These are phyloP conservation scores for Phaeomoniella chlamydospora DNA, from an alignment of 2,329 filamentous ascomycete species.

Conservation along the genomic window DNA sequence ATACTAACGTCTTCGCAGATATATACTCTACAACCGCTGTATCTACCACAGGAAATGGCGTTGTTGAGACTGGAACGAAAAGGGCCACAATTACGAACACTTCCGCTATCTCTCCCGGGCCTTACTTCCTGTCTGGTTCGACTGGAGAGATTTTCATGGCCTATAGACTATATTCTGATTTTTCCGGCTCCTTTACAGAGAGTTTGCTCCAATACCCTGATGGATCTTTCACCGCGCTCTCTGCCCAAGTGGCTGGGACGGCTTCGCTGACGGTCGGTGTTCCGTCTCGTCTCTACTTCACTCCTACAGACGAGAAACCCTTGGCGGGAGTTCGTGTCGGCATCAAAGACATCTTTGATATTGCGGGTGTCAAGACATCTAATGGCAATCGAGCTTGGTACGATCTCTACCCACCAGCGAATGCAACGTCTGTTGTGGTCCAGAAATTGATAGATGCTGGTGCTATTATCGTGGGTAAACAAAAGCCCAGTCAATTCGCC, in stretches of 20 bases:
- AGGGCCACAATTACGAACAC: neutral
- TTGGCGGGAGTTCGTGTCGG: conserved; percentile 46
- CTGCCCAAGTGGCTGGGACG: conserved; percentile 23
- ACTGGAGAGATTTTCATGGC: conserved; percentile 2
- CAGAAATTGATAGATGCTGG: conserved; percentile 45
- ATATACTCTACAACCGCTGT: no score
- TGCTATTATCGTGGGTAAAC: conserved; percentile 28
- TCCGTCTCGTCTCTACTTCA: conserved; percentile 46
- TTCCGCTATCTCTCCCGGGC: conserved; percentile 2
- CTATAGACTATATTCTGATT: conserved; percentile 6
- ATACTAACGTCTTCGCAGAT: no score
- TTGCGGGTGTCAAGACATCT: conserved; percentile 41
- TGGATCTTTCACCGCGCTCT: conserved; percentile 27
- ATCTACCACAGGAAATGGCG: no score
- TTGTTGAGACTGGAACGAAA: neutral
- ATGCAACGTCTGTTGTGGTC: conserved; percentile 33
- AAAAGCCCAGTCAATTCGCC: conserved; percentile 19
- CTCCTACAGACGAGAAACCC: conserved; percentile 36
- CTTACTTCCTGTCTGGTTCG: conserved; percentile 3
- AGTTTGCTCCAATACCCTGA: conserved; percentile 9
- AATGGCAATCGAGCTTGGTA: conserved; percentile 46
- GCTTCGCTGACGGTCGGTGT: conserved; percentile 35
- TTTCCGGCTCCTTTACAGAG: conserved; percentile 3
- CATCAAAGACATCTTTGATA: conserved; percentile 48
- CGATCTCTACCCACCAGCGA: conserved; percentile 32